A percentile compares a stretch with the other conserved stretches of the same genome.
These are phyloP conservation scores for Ophiostoma populinum DNA, from an alignment of 2,329 filamentous ascomycete genomes.

Conservation along the genomic window DNA sequence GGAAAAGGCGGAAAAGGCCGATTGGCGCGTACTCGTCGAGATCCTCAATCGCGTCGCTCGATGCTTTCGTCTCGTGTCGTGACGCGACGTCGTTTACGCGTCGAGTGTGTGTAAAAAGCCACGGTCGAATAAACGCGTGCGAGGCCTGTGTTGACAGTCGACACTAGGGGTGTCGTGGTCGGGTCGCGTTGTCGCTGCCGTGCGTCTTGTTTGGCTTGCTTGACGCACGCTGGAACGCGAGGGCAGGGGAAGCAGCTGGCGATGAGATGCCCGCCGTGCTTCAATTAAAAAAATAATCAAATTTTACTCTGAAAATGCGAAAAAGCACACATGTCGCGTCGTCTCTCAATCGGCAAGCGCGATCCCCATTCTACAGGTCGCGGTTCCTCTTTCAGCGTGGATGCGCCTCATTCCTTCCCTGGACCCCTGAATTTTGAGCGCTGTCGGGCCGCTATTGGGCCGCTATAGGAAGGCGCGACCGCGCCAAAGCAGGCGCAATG, in stretches of 20 bases:
- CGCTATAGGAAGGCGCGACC: neutral
- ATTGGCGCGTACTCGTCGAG: neutral
- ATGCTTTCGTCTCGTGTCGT: no score
- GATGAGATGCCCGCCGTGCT: slow-evolving; percentile 5
- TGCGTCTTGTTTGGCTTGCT: neutral
- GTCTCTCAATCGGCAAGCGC: slow-evolving; percentile 10
- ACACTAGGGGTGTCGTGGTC: neutral
- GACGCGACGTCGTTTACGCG: no score
- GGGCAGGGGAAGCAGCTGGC: neutral
- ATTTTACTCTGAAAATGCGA: slow-evolving; percentile 2
- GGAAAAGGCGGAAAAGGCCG: neutral
- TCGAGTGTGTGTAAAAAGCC: no score
- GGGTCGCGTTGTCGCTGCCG: neutral
- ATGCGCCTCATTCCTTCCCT: neutral
- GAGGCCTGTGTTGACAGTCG: no score
- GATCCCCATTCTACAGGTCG: slow-evolving; percentile 1
- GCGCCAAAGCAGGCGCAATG: no score
- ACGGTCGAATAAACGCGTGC: no score
- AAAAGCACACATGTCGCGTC: slow-evolving; percentile 11
- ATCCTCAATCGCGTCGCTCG: neutral
- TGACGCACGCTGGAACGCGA: neutral
- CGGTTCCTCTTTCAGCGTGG: no score
- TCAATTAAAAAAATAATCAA: slow-evolving; percentile 5
- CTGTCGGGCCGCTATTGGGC: no score
- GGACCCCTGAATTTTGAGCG: no score